Evolutionary conservation across 495 filamentous ascomycete species (phyloP).

Genomic region (Penicillium egyptiacum): DNA sequence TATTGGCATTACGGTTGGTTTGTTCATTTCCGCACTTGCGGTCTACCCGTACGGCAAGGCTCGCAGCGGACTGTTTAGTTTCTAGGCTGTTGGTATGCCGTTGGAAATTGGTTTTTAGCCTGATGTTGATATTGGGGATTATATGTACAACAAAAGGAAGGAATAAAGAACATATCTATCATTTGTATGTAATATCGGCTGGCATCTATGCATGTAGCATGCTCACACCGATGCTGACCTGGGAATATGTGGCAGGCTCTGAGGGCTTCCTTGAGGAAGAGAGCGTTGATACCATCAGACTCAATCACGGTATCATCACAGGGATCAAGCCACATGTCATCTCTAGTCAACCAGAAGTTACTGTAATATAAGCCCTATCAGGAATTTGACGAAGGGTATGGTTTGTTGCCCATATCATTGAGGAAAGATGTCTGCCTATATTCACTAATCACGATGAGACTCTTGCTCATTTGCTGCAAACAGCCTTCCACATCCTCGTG

Average conservation of each 20-base stretch:
- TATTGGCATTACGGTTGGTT: conserved; percentile 84
- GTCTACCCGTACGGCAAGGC: conserved; percentile 88
- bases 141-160: background rate
- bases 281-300: background rate
- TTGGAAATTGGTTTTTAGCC: background rate
- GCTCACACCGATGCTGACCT: background rate
- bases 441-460: too few species aligned
- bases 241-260: background rate
- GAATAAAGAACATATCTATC: background rate
- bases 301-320: background rate
- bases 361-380: too few species aligned
- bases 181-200: too few species aligned
- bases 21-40: conserved; percentile 77
- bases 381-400: too few species aligned
- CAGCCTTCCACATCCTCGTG: too few species aligned
- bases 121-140: background rate
- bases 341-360: too few species aligned
- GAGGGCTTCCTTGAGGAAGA: background rate
- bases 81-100: conserved; percentile 45
- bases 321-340: conserved; percentile 1
- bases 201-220: too few species aligned
- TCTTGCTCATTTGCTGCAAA: too few species aligned
- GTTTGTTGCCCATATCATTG: too few species aligned
- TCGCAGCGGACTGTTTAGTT: conserved; percentile 80
- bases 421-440: too few species aligned